Base-by-base conservation (phyloP, 495 filamentous ascomycete genomes). In the Penicillium macrosclerotiorum region DNA sequence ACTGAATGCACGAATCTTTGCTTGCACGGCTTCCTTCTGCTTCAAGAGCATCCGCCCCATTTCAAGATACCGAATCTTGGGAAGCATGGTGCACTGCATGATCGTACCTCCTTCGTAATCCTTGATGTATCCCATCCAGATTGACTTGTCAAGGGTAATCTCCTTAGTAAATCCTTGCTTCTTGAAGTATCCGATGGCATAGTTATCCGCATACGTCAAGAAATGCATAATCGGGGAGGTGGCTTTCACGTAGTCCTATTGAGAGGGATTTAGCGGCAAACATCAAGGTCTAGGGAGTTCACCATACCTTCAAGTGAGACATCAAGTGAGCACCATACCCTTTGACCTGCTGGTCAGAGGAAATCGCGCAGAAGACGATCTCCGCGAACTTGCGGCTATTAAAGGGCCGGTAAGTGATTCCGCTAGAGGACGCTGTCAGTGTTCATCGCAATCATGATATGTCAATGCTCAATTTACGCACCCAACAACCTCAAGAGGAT, bases 61-160 rank as follows among this genome's bases (percentile, higher is more conserved):
- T 67, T 98, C 93, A 1, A 98, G 82, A 65, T 97, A 98, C 41
- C 94, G 88, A 42, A 96, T 91, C 48, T 82, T 85, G 3, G 93
- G 93, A 20, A 98, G 78, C 93, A 98, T 97, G 35, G 86, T 86
- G 65, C 93, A 98, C 68, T 98, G 93, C 93, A 98, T 98, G 52
- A 98, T 95, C 0, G 93, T 98, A 32, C 93, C 93, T 22, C 93
- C 93, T 70, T 98, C 93, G 66, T 98, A 98, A 66, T 98, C 93
- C 67, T 98, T 98, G 65, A 98, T 98, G 61, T 96, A 98, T 22
- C 93, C 93, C 94, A 97, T 98, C 93, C 93, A 98, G 13, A 88
- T 83, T 6, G 84, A 80, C 59, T 82, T 86, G 33, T 91, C 88
- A 1, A 98, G 80, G 0, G 90, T 96, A 54, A 98, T 97, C 51